These are phyloP conservation scores for Tricholoma hemisulphureum DNA, from an alignment of 768 basidiomycete genomes.

Conservation along the genomic window DNA sequence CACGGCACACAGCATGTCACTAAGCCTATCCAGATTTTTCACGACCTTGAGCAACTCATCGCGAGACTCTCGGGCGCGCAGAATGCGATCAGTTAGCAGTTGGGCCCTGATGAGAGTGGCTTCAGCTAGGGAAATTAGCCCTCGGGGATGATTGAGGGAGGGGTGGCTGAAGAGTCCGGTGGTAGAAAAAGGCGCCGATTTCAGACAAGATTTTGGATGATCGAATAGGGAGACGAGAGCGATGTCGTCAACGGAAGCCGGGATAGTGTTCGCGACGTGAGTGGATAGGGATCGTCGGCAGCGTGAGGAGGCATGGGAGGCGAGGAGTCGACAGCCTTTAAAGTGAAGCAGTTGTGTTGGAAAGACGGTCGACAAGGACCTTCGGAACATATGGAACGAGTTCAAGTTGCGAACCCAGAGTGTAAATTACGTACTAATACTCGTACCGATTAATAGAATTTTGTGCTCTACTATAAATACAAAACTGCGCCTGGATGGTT, in stretches of 20 bases:
- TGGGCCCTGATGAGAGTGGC: slow-evolving; percentile 80
- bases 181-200: slow-evolving; percentile 43
- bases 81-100: slow-evolving; percentile 80
- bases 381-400: slow-evolving; percentile 37
- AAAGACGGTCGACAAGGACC: slow-evolving; percentile 42
- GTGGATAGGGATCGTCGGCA: slow-evolving; percentile 36
- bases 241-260: slow-evolving; percentile 63
- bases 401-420: no score
- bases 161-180: slow-evolving; percentile 88
- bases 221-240: slow-evolving; percentile 73
- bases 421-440: no score
- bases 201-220: slow-evolving; percentile 44
- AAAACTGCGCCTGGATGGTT: not conserved
- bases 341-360: slow-evolving; percentile 31
- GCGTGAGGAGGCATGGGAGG: not conserved
- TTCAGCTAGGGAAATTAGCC: slow-evolving; percentile 70
- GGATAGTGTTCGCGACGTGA: slow-evolving; percentile 44
- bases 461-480: slow-evolving; percentile 1
- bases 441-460: not conserved
- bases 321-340: slow-evolving; percentile 13
- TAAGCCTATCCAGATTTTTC: slow-evolving; percentile 94
- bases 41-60: slow-evolving; percentile 81
- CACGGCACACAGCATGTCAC: slow-evolving; percentile 93
- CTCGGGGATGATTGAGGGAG: slow-evolving; percentile 63
- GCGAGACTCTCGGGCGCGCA: slow-evolving; percentile 67